Base-by-base conservation (phyloP, 257 asterid species). In the Solanum ossicruentum region DNA sequence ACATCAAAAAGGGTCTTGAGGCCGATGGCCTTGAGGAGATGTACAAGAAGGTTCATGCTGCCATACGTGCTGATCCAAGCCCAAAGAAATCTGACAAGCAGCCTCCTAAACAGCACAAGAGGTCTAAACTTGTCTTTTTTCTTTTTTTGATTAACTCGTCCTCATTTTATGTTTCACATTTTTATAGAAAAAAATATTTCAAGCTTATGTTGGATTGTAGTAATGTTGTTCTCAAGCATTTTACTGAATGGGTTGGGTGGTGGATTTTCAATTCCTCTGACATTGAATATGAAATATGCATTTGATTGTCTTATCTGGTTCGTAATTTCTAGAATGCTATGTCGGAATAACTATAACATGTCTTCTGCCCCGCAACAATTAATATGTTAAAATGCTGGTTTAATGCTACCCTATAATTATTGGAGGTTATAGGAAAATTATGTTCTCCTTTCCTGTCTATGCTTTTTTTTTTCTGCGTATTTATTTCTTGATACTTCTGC, bases 41-140 rank as follows among this genome's bases (percentile, higher is more conserved):
- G 89, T 95, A 92, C 95, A 92, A 93, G 87, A 92, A 95, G 86
- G 98, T 89, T 63, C 97, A 95, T 90, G 92, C 94, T 1, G 91
- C 93, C 28, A 92, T 92, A 26, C 93, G 93, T 49, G 91, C 94
- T 23, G 91, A 89, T 82, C 94, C 94, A 13, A 56, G 65, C 9
- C 41, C 26, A 11, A 89, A 92, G 92, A 90, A 87, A 63, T 86
- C 91, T 43, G 91, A 85, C 26, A 92, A 89, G 84, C 87, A 80
- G 82, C 87, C 91, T 65, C 94, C 90, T 2, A 88, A 88, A 87
- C 85, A 88, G 81, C 94, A 89, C 80, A 90, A 92, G 91, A 90
- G 94, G 94, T 88, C 20, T 45, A 4, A n/a, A 57, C 21, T 47
- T 41, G 10, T 23, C 26, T 16, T 3, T 32, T 32, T 32, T 28